Percentiles rank a stretch among this genome's conserved stretches.
These are phyloP conservation scores for Ramalina peruviana DNA, from an alignment of 495 filamentous ascomycete species.

Conservation along the genomic window DNA sequence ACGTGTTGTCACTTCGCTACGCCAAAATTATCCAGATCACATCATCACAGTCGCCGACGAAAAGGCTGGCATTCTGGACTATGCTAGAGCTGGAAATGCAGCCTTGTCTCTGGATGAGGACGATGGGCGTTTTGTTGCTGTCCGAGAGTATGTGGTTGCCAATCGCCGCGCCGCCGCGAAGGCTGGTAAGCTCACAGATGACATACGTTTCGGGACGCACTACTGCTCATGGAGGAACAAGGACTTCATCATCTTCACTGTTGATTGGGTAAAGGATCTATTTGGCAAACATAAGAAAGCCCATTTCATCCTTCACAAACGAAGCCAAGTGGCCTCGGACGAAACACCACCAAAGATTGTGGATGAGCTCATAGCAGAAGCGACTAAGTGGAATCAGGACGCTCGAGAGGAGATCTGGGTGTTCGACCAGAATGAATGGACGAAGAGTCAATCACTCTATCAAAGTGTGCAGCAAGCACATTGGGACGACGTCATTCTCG, in stretches of 20 bases:
- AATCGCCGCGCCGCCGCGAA: slow-evolving; percentile 5
- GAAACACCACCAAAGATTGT: slow-evolving; percentile 10
- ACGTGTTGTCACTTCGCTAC: slow-evolving; percentile 12
- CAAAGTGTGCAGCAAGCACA: slow-evolving; percentile 25
- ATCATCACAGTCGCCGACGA: slow-evolving; percentile 18
- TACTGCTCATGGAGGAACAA: slow-evolving; percentile 24
- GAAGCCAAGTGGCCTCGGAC: neutral
- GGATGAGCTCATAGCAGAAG: slow-evolving; percentile 24
- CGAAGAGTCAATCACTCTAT: slow-evolving; percentile 21
- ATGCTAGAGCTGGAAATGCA: slow-evolving; percentile 24
- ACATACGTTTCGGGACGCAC: slow-evolving; percentile 24
- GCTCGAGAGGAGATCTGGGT: slow-evolving; percentile 27
- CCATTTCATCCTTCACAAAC: slow-evolving; percentile 12
- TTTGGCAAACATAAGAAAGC: slow-evolving; percentile 6
- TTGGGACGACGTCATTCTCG: slow-evolving; percentile 34
- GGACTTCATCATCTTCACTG: slow-evolving; percentile 27
- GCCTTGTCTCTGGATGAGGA: slow-evolving; percentile 23
- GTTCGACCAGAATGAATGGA: slow-evolving; percentile 27
- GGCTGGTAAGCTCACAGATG: slow-evolving; percentile 19
- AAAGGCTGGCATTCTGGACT: slow-evolving; percentile 22
- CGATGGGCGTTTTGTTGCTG: slow-evolving; percentile 19
- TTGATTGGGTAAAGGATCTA: neutral
- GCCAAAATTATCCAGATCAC: slow-evolving; percentile 6
- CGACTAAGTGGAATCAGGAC: slow-evolving; percentile 24
- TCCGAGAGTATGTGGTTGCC: slow-evolving; percentile 2